Percentiles rank a stretch among this genome's conserved stretches.
Evolutionary conservation across 2,329 filamentous ascomycete species (phyloP).

Genomic region (Dryadomyces quercivorus): DNA sequence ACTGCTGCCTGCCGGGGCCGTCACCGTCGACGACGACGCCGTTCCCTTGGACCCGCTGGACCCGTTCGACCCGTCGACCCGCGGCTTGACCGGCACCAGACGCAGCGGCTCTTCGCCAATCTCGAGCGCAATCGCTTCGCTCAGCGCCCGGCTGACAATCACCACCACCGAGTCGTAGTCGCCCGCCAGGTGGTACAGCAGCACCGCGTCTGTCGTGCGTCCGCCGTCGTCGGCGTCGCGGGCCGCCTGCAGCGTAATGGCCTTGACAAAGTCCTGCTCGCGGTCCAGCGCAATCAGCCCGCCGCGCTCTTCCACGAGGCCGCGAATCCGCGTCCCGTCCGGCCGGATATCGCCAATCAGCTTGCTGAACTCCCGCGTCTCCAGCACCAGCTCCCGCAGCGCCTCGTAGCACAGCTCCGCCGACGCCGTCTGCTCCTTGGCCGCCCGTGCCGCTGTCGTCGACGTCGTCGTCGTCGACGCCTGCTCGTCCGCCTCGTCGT

Average conservation of each 20-base stretch:
- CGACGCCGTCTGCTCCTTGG: slow-evolving; percentile 36
- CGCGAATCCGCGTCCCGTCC: slow-evolving; percentile 74
- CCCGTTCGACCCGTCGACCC: slow-evolving; percentile 36
- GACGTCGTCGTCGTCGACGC: too few species aligned
- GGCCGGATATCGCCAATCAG: slow-evolving; percentile 82
- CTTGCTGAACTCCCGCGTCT: slow-evolving; percentile 90
- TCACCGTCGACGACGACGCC: slow-evolving; percentile 24
- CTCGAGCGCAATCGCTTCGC: slow-evolving; percentile 77
- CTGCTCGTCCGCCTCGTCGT: slow-evolving; percentile 46
- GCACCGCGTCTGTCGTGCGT: slow-evolving; percentile 81
- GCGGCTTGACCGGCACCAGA: slow-evolving; percentile 68
- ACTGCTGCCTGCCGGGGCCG: slow-evolving; percentile 46
- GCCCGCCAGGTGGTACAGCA: slow-evolving; percentile 87
- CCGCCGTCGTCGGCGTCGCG: slow-evolving; percentile 90
- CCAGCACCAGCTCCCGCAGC: slow-evolving; percentile 85
- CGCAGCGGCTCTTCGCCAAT: slow-evolving; percentile 71
- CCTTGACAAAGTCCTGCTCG: slow-evolving; percentile 74
- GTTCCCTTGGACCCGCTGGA: slow-evolving; percentile 20
- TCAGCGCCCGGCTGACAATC: slow-evolving; percentile 81
- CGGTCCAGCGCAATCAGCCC: slow-evolving; percentile 68
- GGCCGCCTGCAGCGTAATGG: slow-evolving; percentile 88
- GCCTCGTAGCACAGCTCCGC: slow-evolving; percentile 79
- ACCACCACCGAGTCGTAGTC: slow-evolving; percentile 91
- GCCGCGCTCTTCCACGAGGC: slow-evolving; percentile 77
- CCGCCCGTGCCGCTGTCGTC: background rate